Conservation (phyloP, 192 early-diverging fungal genomes). For the Backusella tuberculispora region DNA sequence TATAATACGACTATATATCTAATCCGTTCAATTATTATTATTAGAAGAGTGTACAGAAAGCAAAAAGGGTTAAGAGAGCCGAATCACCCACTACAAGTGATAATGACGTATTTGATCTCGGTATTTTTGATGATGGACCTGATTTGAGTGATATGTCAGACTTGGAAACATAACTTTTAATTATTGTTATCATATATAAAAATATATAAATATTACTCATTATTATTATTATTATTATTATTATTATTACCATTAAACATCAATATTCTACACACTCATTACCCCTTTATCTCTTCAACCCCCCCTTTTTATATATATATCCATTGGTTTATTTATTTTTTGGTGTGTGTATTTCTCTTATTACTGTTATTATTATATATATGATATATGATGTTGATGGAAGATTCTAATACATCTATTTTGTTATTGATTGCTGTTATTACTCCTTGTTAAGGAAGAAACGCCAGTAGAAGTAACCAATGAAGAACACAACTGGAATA, state of each 20-base stretch:
- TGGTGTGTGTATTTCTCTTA: no score
- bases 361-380: background rate
- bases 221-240: background rate
- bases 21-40: background rate
- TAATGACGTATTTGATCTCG: conserved; percentile 18
- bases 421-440: background rate
- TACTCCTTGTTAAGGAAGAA: conserved; percentile 30
- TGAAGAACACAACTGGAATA: conserved; percentile 32
- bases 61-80: background rate
- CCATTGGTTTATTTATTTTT: no score
- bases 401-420: background rate
- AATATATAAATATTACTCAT: background rate
- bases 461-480: conserved; percentile 37
- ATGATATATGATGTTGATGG: background rate
- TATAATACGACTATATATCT: background rate
- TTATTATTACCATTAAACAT: background rate
- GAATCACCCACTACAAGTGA: conserved; percentile 11
- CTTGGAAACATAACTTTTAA: background rate
- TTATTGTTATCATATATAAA: background rate
- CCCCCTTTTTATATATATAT: no score
- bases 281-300: no score
- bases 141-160: conserved; percentile 42
- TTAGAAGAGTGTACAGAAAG: background rate
- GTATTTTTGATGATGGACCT: conserved; percentile 39
- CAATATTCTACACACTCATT: background rate